Base-by-base conservation (phyloP, 106 monocot genomes). In the Dendrobium chrysotoxum region DNA sequence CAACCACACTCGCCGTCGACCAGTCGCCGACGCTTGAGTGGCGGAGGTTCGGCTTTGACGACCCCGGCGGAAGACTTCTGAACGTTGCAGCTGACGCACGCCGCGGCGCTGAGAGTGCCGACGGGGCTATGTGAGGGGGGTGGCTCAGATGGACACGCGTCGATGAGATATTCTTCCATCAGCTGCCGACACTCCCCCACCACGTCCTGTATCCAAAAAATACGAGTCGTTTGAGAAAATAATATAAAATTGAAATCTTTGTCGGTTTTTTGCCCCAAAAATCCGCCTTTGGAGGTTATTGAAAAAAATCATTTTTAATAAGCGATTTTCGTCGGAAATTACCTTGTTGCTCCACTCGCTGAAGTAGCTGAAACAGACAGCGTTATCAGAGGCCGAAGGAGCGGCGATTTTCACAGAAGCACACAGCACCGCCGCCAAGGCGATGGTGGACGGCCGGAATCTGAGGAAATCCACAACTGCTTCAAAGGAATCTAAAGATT, bases 31-130 rank as follows among this genome's bases (percentile, higher is more conserved):
- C 87, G 79, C 83, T 87, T 87, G 21, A 7, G 7, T 1, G 65
- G 4, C 65, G n/a, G 65, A 1, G n/a, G 65, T 6, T 21, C 9
- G 44, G 70, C 28, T 55, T 9, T 9, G 23, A 25, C n/a, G 8
- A 31, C 74, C 1, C 30, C 18, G 17, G 50, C 75, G 1, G 80
- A 80, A 0, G 83, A 89, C 50, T 46, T 83, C 40, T 85, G 79
- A 20, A 86, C 54, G 53, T 92, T 86, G 75, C 86, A 88, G 80
- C 92, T 90, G 10, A 81, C 77, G 82, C 90, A 92, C 1, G 90
- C 82, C 4, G 89, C 87, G 68, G 95, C 92, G 66, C 90, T 92
- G 11, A 95, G 81, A 40, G 92, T 88, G 57, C 87, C 90, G 78
- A 86, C 83, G 0, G 94, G 94, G 76, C 91, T 93, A 58, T 53